These are phyloP conservation scores for Phaseolus coccineus DNA, from an alignment of 331 rosid species.

Conservation along the genomic window DNA sequence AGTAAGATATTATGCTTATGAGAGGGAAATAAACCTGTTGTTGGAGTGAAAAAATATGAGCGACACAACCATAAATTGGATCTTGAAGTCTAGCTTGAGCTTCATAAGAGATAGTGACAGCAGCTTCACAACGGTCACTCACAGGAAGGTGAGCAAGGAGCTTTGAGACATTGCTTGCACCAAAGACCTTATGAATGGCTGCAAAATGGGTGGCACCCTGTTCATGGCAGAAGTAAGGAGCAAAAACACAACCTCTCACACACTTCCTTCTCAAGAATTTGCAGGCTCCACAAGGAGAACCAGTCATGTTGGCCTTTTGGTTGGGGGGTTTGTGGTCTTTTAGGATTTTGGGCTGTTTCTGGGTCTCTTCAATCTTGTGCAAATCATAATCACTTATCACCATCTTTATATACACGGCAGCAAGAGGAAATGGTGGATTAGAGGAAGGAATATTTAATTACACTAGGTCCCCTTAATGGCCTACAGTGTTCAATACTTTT, in stretches of 20 bases:
- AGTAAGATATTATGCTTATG: not conserved
- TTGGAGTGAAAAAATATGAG: conserved; percentile 95
- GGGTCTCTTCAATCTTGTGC: conserved; percentile 51
- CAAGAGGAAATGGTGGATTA: conserved; percentile 53
- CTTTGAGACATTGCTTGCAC: conserved; percentile 97
- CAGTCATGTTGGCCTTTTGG: conserved; percentile 62
- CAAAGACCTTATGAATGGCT: conserved; percentile 95
- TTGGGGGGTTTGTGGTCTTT: conserved; percentile 22
- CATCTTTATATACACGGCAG: conserved; percentile 66
- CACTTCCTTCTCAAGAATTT: conserved; percentile 98
- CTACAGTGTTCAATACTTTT: conserved; percentile 63
- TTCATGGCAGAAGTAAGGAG: conserved; percentile 94
- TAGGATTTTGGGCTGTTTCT: conserved; percentile 39
- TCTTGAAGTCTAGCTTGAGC: conserved; percentile 99
- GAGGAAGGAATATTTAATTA: conserved; percentile 61
- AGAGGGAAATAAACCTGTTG: conserved; percentile 70
- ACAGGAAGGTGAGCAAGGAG: conserved; percentile 81
- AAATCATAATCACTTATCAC: conserved; percentile 53
- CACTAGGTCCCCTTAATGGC: conserved; percentile 79
- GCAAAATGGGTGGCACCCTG: conserved; percentile 90
- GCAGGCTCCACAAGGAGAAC: conserved; percentile 99
- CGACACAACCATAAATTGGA: conserved; percentile 97
- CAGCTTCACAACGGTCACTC: conserved; percentile 82
- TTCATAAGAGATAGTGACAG: conserved; percentile 90
- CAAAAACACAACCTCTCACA: conserved; percentile 87